Percentiles rank a stretch among this genome's conserved stretches.
Evolutionary conservation across 1,139 yeast genomes (phyloP).

Genomic region (Yamadazyma sp.): DNA sequence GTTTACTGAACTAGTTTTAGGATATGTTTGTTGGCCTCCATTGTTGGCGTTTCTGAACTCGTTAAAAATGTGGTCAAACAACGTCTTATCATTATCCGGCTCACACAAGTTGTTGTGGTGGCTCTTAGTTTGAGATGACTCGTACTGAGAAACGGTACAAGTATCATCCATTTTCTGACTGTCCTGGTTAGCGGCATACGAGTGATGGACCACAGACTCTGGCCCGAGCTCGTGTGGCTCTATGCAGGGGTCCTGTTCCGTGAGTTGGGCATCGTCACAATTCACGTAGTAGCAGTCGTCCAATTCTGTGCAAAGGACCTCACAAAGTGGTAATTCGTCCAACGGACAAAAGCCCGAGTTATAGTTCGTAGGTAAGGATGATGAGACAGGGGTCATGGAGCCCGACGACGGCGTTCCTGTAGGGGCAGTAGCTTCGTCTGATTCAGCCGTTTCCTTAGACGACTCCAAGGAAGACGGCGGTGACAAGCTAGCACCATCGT

Average conservation of each 20-base stretch:
- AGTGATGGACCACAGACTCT: too few species aligned
- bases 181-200: too few species aligned
- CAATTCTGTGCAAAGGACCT: slow-evolving; percentile 44
- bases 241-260: slow-evolving; percentile 1
- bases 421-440: not conserved
- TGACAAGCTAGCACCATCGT: not conserved
- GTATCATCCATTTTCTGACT: too few species aligned
- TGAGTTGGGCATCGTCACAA: slow-evolving; percentile 25
- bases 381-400: not conserved
- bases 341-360: slow-evolving; percentile 15
- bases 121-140: slow-evolving; percentile 8
- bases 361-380: not conserved
- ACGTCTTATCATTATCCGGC: slow-evolving; percentile 12
- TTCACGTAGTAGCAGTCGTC: slow-evolving; percentile 44
- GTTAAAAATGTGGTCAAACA: slow-evolving; percentile 16
- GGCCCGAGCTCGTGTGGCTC: not conserved
- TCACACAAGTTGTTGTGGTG: slow-evolving; percentile 34
- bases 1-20: not conserved
- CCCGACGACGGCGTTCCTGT: not conserved
- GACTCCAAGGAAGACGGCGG: not conserved
- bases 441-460: not conserved
- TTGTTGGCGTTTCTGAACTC: slow-evolving; percentile 12
- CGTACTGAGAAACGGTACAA: too few species aligned
- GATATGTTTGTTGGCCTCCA: slow-evolving; percentile 10
- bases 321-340: slow-evolving; percentile 36